A percentile compares a stretch with the other conserved stretches of the same genome.
These are phyloP conservation scores for Monosporascus sp. DNA, from an alignment of 2,329 filamentous ascomycete genomes.

Conservation along the genomic window DNA sequence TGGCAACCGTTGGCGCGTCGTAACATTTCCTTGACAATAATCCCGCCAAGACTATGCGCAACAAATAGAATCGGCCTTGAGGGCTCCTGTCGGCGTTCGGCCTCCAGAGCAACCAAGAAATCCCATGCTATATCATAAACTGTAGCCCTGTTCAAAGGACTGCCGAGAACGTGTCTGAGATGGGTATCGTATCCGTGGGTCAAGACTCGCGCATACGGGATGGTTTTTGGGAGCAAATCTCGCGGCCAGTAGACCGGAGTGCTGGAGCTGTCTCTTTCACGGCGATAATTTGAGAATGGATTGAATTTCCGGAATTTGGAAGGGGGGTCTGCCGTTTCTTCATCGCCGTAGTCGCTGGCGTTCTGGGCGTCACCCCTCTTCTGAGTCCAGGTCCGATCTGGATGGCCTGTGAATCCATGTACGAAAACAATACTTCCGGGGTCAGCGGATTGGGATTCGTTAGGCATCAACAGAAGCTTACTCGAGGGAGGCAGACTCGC, in stretches of 20 bases:
- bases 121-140: slow-evolving; percentile 29
- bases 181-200: slow-evolving; percentile 26
- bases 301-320: neutral
- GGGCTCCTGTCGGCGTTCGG: slow-evolving; percentile 15
- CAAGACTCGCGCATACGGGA: slow-evolving; percentile 18
- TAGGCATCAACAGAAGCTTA: slow-evolving; percentile 21
- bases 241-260: neutral
- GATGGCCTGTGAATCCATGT: neutral
- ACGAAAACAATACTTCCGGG: slow-evolving; percentile 7
- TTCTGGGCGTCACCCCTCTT: neutral
- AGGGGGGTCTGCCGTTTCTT: neutral
- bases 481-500: slow-evolving; percentile 40
- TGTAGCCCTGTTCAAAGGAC: slow-evolving; percentile 19
- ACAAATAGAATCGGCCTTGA: slow-evolving; percentile 23
- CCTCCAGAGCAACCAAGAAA: slow-evolving; percentile 27
- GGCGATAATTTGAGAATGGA: neutral
- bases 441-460: slow-evolving; percentile 12
- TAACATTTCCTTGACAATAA: slow-evolving; percentile 23
- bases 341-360: slow-evolving; percentile 15
- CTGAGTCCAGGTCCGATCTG: neutral
- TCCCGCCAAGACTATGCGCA: slow-evolving; percentile 28
- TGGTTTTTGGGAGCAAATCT: neutral
- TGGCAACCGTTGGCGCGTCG: slow-evolving; percentile 3
- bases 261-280: neutral
- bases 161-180: slow-evolving; percentile 16